Base-by-base conservation (phyloP, 306 rosid genomes). In the Casuarina glauca region DNA sequence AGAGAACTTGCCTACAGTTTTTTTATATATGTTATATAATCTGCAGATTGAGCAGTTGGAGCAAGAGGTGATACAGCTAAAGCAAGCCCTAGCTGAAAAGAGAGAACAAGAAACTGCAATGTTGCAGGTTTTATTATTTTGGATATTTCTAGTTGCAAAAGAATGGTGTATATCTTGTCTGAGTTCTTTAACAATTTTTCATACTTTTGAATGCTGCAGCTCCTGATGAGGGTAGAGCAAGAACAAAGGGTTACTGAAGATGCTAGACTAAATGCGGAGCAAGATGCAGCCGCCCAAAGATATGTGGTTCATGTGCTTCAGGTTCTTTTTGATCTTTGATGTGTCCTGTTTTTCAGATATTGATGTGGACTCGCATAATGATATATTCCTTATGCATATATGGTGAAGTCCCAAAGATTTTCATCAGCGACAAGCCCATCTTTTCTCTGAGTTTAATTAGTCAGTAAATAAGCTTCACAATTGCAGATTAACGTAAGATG, bases 21-120 rank as follows among this genome's bases (percentile, higher is more conserved):
- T 48, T 78, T 71, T 66, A 58, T 26, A 82, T 80, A 54, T 4
- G 79, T n/a, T 53, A 73, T 61, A 36, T 73, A 20, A 48, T 82
- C 42, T 88, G 80, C 85, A 93, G 99, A 82, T 93, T 77, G 99
- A 95, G 86, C 88, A 89, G 76, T 87, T 95, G 89, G 97, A 95
- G 94, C 78, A 78, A 78, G 96, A 91, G 87, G 83, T 95, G 67
- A 87, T 88, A 45, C 85, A 79, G 72, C 85, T 91, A 77, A 83
- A 75, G 71, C 83, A 87, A 81, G 79, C 76, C 82, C 93, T 95
- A 76, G 44, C 83, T 11, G 97, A 91, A 63, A 91, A 95, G 86
- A 89, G 88, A 85, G 93, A 91, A 79, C 96, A 95, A 91, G 99
- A 91, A 89, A 74, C 86, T 81, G 90, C 96, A 76, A 86, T 95